Conservation (phyloP, 805 yeast species). For the Candida nitratophila region DNA sequence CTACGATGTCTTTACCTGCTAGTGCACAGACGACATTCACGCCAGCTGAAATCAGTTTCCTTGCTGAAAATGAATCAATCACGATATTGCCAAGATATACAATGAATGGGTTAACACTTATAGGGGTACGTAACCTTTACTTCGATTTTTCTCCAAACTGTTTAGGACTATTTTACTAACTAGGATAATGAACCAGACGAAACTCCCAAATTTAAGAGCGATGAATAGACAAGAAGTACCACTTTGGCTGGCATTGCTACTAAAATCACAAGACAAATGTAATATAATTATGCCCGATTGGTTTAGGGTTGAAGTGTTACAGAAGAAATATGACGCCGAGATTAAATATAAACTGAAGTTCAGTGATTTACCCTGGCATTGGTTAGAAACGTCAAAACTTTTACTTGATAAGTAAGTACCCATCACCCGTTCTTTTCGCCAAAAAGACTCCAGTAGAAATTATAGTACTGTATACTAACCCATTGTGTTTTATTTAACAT, state of each 20-base stretch:
- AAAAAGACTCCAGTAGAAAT: too few species aligned
- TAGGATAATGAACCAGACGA: conserved; percentile 27
- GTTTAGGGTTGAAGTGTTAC: conserved; percentile 54
- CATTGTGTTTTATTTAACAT: neutral
- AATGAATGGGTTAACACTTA: conserved; percentile 55
- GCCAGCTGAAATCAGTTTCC: conserved; percentile 73
- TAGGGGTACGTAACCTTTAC: conserved; percentile 45
- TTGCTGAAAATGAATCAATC: conserved; percentile 74
- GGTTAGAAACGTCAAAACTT: conserved; percentile 78
- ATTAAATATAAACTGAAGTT: conserved; percentile 49
- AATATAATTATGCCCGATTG: conserved; percentile 81
- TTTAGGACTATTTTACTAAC: neutral
- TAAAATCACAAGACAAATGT: conserved; percentile 82
- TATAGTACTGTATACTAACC: too few species aligned
- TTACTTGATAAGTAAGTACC: conserved; percentile 36
- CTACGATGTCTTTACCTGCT: conserved; percentile 58
- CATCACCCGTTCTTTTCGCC: too few species aligned
- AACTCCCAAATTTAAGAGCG: conserved; percentile 54
- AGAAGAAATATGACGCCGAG: conserved; percentile 61
- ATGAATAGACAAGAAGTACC: conserved; percentile 68
- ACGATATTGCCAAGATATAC: conserved; percentile 74
- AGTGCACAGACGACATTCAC: conserved; percentile 48
- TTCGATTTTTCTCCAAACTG: neutral
- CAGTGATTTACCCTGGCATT: conserved; percentile 72
- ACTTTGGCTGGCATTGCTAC: conserved; percentile 78